Percentiles rank a stretch among this genome's conserved stretches.
Evolutionary conservation across 495 filamentous ascomycete species (phyloP).

Genomic region (Daldinia vernicosa): DNA sequence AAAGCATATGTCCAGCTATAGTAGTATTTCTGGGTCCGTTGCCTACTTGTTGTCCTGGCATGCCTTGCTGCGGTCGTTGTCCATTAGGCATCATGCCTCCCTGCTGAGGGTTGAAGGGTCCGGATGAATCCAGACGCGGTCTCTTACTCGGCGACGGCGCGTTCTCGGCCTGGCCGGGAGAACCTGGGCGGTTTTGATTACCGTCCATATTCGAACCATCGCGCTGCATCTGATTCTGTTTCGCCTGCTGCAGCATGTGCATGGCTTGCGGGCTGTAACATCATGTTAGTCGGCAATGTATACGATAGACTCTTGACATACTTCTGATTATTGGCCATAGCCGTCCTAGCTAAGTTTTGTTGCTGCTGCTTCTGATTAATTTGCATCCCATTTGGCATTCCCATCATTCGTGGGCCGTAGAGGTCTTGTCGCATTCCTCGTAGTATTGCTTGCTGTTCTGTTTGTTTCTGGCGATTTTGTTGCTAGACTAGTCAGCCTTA

Average conservation of each 20-base stretch:
- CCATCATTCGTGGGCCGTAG: slow-evolving; percentile 64
- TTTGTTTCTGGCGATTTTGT: slow-evolving; percentile 72
- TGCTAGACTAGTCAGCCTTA: slow-evolving; percentile 52
- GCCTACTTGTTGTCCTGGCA: slow-evolving; percentile 77
- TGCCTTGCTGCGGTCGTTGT: slow-evolving; percentile 73
- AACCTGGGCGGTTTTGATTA: slow-evolving; percentile 80
- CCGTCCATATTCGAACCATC: slow-evolving; percentile 89
- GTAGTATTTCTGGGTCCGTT: slow-evolving; percentile 59
- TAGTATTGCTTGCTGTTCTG: slow-evolving; percentile 73
- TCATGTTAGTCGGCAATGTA: slow-evolving; percentile 35
- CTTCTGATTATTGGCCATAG: slow-evolving; percentile 81
- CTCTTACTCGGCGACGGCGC: slow-evolving; percentile 92
- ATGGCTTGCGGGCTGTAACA: slow-evolving; percentile 69
- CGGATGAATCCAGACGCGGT: slow-evolving; percentile 78
- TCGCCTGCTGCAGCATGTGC: slow-evolving; percentile 72
- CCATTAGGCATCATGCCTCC: slow-evolving; percentile 80
- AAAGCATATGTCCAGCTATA: slow-evolving; percentile 69
- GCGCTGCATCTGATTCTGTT: slow-evolving; percentile 78
- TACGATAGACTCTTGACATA: slow-evolving; percentile 50
- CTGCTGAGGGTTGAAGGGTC: slow-evolving; percentile 72
- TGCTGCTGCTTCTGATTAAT: slow-evolving; percentile 54
- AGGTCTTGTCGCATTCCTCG: slow-evolving; percentile 69
- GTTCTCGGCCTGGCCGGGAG: slow-evolving; percentile 83
- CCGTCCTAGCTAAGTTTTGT: slow-evolving; percentile 71
- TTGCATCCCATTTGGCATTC: slow-evolving; percentile 60